Evolutionary conservation across 1,284 basidiomycete species (phyloP).

Genomic region (Pisolithus thermaeus): DNA sequence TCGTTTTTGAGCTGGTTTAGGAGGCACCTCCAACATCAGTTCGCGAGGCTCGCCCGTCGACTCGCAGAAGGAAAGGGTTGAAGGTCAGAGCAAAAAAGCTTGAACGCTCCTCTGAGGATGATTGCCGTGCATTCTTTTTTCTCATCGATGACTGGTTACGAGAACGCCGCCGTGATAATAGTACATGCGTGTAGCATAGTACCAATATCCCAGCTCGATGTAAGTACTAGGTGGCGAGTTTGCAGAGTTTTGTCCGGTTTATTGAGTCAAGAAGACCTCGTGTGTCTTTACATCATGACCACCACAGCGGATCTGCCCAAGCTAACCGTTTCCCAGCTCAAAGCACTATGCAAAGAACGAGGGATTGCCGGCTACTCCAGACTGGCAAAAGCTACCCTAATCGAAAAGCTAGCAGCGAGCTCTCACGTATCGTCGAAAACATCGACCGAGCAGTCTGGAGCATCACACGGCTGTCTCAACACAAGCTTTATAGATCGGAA

Average conservation of each 20-base stretch:
- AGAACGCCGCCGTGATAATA: neutral
- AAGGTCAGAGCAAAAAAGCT: constrained; percentile 11
- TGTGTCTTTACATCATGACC: neutral
- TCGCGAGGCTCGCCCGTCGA: neutral
- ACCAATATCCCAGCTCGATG: neutral
- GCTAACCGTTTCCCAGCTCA: constrained; percentile 57
- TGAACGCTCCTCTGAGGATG: neutral
- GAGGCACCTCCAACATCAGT: neutral
- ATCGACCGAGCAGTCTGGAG: constrained; percentile 4
- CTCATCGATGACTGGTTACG: neutral
- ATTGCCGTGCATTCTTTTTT: neutral
- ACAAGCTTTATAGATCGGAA: neutral
- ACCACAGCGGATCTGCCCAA: constrained; percentile 25
- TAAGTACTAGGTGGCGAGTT: neutral
- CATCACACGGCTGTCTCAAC: neutral
- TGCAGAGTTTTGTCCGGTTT: too few species aligned
- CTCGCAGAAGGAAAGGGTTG: constrained; percentile 1
- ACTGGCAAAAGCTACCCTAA: constrained; percentile 50
- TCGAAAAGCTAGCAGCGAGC: constrained; percentile 40
- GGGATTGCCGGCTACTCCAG: constrained; percentile 61
- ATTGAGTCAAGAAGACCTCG: too few species aligned
- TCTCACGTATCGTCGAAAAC: constrained; percentile 1
- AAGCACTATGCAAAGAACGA: constrained; percentile 59
- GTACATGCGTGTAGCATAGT: neutral
- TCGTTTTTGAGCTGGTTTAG: neutral